These are phyloP conservation scores for Lactarius vividus DNA, from an alignment of 768 basidiomycete species.

Conservation along the genomic window DNA sequence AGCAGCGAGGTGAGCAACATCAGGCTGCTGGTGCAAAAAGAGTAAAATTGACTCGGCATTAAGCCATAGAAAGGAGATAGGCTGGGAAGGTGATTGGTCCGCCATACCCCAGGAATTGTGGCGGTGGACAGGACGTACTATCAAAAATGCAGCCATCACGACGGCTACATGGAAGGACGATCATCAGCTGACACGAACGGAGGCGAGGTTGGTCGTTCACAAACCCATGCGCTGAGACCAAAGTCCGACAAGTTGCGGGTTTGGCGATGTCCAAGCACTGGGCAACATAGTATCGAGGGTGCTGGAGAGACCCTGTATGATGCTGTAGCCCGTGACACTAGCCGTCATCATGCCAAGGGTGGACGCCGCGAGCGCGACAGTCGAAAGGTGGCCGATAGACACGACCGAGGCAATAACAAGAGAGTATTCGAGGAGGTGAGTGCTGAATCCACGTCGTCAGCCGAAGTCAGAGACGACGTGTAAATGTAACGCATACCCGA, in stretches of 20 bases:
- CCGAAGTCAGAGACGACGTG: background rate
- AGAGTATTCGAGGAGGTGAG: conserved; percentile 81
- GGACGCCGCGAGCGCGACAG: conserved; percentile 77
- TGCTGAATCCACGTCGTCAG: conserved; percentile 41
- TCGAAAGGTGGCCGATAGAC: conserved; percentile 88
- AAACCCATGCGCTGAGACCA: conserved; percentile 88
- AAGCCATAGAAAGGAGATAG: conserved; percentile 72
- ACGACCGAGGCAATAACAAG: conserved; percentile 82
- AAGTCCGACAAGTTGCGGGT: conserved; percentile 81
- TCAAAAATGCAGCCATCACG: conserved; percentile 52
- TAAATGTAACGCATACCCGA: conserved; percentile 44
- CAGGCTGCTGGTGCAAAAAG: conserved; percentile 73
- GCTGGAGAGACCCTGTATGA: conserved; percentile 78
- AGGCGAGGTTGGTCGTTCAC: conserved; percentile 31
- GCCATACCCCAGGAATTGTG: background rate
- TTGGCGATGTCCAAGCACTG: conserved; percentile 88
- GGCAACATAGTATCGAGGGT: conserved; percentile 93
- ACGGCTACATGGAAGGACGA: conserved; percentile 46
- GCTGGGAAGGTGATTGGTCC: conserved; percentile 33
- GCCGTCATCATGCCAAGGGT: conserved; percentile 50
- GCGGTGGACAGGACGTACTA: conserved; percentile 46
- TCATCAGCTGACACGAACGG: background rate
- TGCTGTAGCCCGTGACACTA: conserved; percentile 66
- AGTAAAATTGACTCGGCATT: conserved; percentile 79
- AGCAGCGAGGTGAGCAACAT: conserved; percentile 74